A percentile compares a stretch with the other conserved stretches of the same genome.
These are phyloP conservation scores for Fraxinus sp. DNA, from an alignment of 305 asterid species.

Conservation along the genomic window DNA sequence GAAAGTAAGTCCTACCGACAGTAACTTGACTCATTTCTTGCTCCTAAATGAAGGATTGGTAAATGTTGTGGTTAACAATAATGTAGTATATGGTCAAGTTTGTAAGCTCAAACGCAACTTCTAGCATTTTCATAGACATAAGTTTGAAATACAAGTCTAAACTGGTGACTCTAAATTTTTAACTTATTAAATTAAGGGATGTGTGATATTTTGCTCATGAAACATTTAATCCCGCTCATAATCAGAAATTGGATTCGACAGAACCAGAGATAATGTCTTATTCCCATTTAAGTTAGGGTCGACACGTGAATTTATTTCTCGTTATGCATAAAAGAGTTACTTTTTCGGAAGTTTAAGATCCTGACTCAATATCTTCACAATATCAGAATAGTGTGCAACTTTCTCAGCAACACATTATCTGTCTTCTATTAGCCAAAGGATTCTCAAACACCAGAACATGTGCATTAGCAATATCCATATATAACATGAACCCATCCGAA, in stretches of 20 bases:
- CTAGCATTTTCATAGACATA: not conserved
- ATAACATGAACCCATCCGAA: constrained; percentile 36
- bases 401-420: constrained; percentile 38
- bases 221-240: not conserved
- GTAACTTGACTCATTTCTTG: not conserved
- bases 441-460: constrained; percentile 45
- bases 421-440: constrained; percentile 43
- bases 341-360: constrained; percentile 42
- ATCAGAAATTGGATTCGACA: not conserved
- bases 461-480: constrained; percentile 45
- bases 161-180: not conserved
- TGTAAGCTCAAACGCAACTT: not conserved
- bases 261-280: not conserved
- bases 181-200: not conserved
- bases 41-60: not conserved
- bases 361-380: constrained; percentile 42
- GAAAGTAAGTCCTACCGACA: not conserved
- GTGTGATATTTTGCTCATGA: not conserved
- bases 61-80: not conserved
- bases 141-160: not conserved
- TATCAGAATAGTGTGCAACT: constrained; percentile 43
- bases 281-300: not conserved
- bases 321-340: constrained; percentile 28
- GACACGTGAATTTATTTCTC: not conserved
- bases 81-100: not conserved